Base-by-base conservation (phyloP, 139 green algal genomes). In the Chlamydomonas sp. region DNA sequence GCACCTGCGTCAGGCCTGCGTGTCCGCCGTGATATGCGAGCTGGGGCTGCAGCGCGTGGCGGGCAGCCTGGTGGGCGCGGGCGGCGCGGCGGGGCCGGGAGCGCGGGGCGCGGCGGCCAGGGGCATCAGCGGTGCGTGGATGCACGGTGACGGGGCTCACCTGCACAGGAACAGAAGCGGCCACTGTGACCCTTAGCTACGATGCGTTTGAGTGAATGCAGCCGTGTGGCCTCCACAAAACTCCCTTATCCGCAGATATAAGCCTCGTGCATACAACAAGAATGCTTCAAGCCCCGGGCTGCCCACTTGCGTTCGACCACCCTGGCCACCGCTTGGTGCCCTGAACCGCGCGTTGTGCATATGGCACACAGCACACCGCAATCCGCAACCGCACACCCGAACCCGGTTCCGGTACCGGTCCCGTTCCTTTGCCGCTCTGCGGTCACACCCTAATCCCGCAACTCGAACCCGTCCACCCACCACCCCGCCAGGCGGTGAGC, bases 401-500 rank as follows among this genome's bases (percentile, higher is more conserved):
- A 12, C 10, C 15, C 57, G 8, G 20, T 12, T 17, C 17, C 18
- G 12, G 63, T 64, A 63, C 63, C n/a, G 4, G 4, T 4, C 18
- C 31, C 3, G 49, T 60, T 20, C 61, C 5, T n/a, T 31, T 15
- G 2, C 49, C 78, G 67, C 3, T 17, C 3, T 16, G 7, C 57
- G 31, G 49, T 3, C 20, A 63, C 8, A 31, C 17, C 57, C 59
- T 73, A 17, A 3, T 83, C 3, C 10, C 4, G 57, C 12, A 62
- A 57, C 61, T 5, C 12, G 6, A n/a, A 15, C 57, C 6, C 68
- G 12, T 69, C 1, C 81, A 86, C 17, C 66, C 85, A 81, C 72
- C 75, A 59, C 67, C 75, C 89, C 71, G 75, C n/a, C 79, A 88
- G 94, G 95, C 68, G 95, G 95, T 16, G 95, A 97, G 87, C 89